Conservation (phyloP, 176 grass and related monocot species). For the Phragmites australis region DNA sequence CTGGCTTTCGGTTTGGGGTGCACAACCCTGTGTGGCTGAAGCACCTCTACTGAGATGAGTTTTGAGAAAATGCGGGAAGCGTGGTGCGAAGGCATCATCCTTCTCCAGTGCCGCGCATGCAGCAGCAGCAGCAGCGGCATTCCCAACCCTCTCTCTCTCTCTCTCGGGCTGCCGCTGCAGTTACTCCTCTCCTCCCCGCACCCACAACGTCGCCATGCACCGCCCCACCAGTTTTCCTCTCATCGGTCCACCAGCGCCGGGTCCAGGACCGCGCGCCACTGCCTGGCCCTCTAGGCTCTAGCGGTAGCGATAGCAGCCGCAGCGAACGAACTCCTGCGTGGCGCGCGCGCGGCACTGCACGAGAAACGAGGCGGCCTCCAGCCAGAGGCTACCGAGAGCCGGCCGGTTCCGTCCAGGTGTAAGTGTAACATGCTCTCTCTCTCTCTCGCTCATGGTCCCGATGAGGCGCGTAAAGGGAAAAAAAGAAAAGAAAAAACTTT, state of each 20-base stretch:
- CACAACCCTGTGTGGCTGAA: not conserved
- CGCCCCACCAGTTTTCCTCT: not conserved
- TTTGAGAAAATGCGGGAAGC: constrained; percentile 38
- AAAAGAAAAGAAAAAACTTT: not conserved
- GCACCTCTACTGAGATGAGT: not conserved
- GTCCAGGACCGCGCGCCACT: not conserved
- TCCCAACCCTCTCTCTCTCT: not conserved
- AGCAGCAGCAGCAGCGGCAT: not conserved
- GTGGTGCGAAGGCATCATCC: not conserved
- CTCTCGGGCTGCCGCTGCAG: too few relatives aligned
- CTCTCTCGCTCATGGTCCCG: not conserved
- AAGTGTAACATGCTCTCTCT: too few relatives aligned
- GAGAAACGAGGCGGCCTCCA: not conserved
- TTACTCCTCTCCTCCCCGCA: not conserved
- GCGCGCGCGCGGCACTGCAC: not conserved
- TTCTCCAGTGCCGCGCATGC: too few relatives aligned
- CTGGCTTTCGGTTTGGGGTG: too few relatives aligned
- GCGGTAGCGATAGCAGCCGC: not conserved
- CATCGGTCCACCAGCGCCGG: not conserved
- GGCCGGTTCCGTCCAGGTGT: not conserved
- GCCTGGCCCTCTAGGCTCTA: not conserved
- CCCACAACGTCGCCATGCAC: not conserved
- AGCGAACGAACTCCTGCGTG: not conserved
- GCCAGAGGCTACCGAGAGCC: not conserved
- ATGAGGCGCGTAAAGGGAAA: too few relatives aligned